These are phyloP conservation scores for Aspergillus quadrilineatus DNA, from an alignment of 2,329 filamentous ascomycete species.

Conservation along the genomic window DNA sequence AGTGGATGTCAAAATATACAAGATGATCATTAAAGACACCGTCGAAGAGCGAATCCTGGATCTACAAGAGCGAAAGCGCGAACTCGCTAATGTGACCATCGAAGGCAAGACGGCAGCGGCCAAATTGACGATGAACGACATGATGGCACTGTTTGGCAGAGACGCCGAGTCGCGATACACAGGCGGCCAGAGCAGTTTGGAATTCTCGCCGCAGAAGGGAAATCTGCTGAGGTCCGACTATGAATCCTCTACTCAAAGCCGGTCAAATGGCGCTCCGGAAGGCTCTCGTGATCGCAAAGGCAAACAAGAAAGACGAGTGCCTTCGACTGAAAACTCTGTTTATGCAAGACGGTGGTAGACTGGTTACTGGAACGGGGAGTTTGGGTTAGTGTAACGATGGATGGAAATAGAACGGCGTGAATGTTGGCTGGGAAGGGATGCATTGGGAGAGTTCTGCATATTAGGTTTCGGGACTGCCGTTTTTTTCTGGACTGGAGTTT, in stretches of 20 bases:
- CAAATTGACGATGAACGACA: conserved; percentile 90
- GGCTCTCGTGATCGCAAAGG: conserved; percentile 20
- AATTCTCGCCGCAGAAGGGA: conserved; percentile 34
- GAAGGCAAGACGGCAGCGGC: conserved; percentile 73
- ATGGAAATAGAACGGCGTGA: not conserved
- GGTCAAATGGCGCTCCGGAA: conserved; percentile 13
- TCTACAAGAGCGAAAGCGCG: conserved; percentile 88
- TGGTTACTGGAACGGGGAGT: not conserved
- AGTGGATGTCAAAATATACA: conserved; percentile 91
- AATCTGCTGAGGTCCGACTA: conserved; percentile 30
- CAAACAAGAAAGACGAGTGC: conserved; percentile 20
- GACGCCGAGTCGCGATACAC: conserved; percentile 56
- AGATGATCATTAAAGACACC: conserved; percentile 79
- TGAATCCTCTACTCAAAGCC: conserved; percentile 17
- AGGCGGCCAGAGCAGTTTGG: conserved; percentile 43
- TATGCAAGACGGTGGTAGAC: conserved; percentile 45
- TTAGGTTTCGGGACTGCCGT: not conserved
- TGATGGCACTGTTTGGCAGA: conserved; percentile 81
- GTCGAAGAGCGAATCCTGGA: conserved; percentile 95
- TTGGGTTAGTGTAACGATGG: not conserved
- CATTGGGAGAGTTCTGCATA: not conserved
- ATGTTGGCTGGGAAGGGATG: not conserved
- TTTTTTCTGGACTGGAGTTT: not conserved
- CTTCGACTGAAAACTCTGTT: conserved; percentile 39
- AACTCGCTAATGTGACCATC: conserved; percentile 87